phyloP scores from a whole-genome alignment of 2,329 filamentous ascomycete genomes.

The Seiridium cupressi region DNA sequence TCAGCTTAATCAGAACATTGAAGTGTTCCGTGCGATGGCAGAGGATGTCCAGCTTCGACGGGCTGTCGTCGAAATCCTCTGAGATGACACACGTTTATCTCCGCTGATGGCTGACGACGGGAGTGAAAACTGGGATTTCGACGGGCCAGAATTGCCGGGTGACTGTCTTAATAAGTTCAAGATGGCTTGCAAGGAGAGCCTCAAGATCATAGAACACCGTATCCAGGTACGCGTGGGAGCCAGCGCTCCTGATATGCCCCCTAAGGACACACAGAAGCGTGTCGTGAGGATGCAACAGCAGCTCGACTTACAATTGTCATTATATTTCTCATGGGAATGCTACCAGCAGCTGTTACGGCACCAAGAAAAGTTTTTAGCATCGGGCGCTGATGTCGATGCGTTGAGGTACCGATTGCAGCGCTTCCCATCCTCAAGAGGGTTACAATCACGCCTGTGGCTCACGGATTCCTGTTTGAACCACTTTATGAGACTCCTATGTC shows the following conservation, averaged over 20 bases:
- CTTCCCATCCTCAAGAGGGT: conserved; percentile 35
- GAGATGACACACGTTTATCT: conserved; percentile 27
- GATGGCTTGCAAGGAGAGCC: too few species aligned
- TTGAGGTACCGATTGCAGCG: conserved; percentile 27
- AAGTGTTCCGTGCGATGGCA: conserved; percentile 33
- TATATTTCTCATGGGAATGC: conserved; percentile 16
- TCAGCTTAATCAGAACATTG: conserved; percentile 37
- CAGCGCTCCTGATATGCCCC: too few species aligned
- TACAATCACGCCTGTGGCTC: conserved; percentile 36
- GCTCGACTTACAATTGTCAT: not conserved
- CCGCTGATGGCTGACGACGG: not conserved
- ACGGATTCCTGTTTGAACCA: conserved; percentile 33
- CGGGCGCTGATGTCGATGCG: conserved; percentile 24
- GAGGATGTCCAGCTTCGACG: conserved; percentile 29
- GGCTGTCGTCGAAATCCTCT: conserved; percentile 35
- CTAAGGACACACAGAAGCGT: not conserved
- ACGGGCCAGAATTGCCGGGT: not conserved
- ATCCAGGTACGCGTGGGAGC: too few species aligned
- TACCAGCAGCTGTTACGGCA: conserved; percentile 31
- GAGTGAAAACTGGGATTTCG: not conserved
- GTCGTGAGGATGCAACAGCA: not conserved
- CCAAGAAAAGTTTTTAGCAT: conserved; percentile 27
- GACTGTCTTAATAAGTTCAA: not conserved
- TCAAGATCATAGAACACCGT: too few species aligned
- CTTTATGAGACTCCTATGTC: conserved; percentile 39